These are phyloP conservation scores for Aspergillus sp. DNA, from an alignment of 2,329 filamentous ascomycete species.

Conservation along the genomic window DNA sequence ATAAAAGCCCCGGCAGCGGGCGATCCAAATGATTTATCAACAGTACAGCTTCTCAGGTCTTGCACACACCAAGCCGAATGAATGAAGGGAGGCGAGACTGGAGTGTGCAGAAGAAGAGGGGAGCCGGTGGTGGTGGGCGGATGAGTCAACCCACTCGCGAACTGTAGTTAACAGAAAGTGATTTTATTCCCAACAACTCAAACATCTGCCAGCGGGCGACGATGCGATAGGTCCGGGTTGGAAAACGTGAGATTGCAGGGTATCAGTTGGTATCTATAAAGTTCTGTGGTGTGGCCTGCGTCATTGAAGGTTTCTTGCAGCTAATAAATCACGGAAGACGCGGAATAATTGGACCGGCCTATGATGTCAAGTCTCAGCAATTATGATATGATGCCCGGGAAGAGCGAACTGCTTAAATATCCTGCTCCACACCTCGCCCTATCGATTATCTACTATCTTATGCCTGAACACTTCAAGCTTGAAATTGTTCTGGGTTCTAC, in stretches of 20 bases:
- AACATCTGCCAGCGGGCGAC: slow-evolving; percentile 2
- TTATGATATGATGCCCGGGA: slow-evolving; percentile 2
- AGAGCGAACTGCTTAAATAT: neutral
- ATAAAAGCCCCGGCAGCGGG: slow-evolving; percentile 10
- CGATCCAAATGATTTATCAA: slow-evolving; percentile 3
- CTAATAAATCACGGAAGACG: slow-evolving; percentile 1
- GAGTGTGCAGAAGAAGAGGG: slow-evolving; percentile 16
- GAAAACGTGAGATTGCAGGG: neutral
- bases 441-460: neutral
- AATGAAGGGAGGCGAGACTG: slow-evolving; percentile 3
- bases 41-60: neutral
- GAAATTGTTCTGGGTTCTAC: slow-evolving; percentile 6
- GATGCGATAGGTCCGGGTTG: slow-evolving; percentile 4
- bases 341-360: slow-evolving; percentile 1
- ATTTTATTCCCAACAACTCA: neutral
- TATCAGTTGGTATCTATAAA: neutral
- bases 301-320: neutral
- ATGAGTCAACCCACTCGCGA: slow-evolving; percentile 20
- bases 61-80: slow-evolving; percentile 3
- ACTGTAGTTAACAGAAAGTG: slow-evolving; percentile 6
- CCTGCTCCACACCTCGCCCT: neutral
- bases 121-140: slow-evolving; percentile 10
- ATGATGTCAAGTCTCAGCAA: slow-evolving; percentile 11
- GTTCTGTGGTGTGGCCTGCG: neutral
- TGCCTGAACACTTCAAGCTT: neutral